phyloP scores from a whole-genome alignment of 192 early-diverging fungal genomes.

The Backusella tarrabulga region DNA sequence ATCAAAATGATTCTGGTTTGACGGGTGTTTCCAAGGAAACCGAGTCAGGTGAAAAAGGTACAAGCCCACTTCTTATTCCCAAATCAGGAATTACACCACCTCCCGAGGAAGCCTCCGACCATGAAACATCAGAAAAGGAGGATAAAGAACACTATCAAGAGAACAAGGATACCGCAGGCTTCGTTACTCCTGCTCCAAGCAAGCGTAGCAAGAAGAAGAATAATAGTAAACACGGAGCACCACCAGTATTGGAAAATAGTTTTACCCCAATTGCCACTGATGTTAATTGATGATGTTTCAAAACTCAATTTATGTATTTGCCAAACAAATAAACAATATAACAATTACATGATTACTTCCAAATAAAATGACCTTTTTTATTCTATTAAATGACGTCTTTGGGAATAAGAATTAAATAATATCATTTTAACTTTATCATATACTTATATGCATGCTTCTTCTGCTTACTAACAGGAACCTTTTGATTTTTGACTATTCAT shows the following conservation, averaged over 20 bases:
- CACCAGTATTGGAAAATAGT: background rate
- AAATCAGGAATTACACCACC: background rate
- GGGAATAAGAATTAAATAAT: background rate
- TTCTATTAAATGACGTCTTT: background rate
- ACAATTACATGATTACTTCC: background rate
- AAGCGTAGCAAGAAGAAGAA: slow-evolving; percentile 3
- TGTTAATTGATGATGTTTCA: background rate
- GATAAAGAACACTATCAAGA: background rate
- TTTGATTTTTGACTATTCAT: background rate
- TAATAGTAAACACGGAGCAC: background rate
- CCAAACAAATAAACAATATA: slow-evolving; percentile 7
- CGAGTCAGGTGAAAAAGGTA: background rate
- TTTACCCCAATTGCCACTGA: background rate
- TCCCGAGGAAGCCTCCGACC: slow-evolving; percentile 2
- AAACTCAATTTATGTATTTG: slow-evolving; percentile 2
- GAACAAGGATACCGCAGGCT: background rate
- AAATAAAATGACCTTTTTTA: slow-evolving; percentile 6
- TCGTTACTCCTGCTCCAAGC: background rate
- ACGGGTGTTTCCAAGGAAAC: slow-evolving; percentile 5
- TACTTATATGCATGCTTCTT: background rate
- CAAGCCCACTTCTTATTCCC: background rate
- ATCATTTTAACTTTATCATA: background rate
- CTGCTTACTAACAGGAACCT: background rate
- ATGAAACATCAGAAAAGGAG: background rate
- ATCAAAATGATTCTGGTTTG: background rate